Percentiles rank a stretch among this genome's conserved stretches.
Conservation (phyloP, 73 alveolate genomes). For the Diophrys appendiculata region DNA sequence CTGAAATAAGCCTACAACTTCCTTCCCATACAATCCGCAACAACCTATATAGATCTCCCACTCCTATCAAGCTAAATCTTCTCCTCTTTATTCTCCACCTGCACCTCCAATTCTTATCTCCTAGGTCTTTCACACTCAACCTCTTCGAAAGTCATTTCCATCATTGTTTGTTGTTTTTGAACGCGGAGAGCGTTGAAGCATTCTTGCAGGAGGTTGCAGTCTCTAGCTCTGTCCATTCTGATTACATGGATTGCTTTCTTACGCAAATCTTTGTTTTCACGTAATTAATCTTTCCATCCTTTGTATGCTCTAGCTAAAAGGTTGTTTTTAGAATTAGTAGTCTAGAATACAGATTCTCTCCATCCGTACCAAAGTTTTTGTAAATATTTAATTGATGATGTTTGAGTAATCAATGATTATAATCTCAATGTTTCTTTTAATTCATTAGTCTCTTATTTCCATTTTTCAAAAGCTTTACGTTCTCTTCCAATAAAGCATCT, state of each 20-base stretch:
- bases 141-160: background rate
- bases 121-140: constrained; percentile 15
- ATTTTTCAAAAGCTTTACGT: constrained; percentile 9
- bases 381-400: constrained; percentile 24
- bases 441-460: constrained; percentile 11
- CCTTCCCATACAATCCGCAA: constrained; percentile 7
- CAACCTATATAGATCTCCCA: constrained; percentile 16
- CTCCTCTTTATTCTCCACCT: constrained; percentile 12
- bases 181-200: constrained; percentile 30
- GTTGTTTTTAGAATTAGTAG: constrained; percentile 12
- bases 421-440: constrained; percentile 17
- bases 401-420: constrained; percentile 1
- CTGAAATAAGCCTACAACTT: constrained; percentile 2
- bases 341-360: constrained; percentile 5
- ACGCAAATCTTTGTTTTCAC: constrained; percentile 17
- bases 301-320: constrained; percentile 14
- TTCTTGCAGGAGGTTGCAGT: constrained; percentile 8
- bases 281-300: constrained; percentile 33
- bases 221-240: background rate
- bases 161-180: constrained; percentile 23
- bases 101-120: background rate
- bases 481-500: background rate
- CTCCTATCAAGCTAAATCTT: background rate
- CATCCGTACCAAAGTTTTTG: constrained; percentile 15
- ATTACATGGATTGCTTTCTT: constrained; percentile 6